These are phyloP conservation scores for Crepidotus sp. DNA, from an alignment of 1,284 basidiomycete genomes.

Conservation along the genomic window DNA sequence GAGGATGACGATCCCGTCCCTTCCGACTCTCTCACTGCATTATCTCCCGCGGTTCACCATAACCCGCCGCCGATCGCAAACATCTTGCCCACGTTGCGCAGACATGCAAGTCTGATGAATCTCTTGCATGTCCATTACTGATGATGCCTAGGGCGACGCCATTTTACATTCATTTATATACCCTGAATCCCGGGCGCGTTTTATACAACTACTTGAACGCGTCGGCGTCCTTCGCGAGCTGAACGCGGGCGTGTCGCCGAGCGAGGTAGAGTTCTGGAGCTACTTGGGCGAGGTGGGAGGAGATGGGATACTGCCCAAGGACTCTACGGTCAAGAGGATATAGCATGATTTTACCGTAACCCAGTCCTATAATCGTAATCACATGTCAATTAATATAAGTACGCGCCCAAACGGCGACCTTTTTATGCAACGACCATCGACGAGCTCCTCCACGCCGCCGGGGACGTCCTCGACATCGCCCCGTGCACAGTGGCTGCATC, in stretches of 20 bases:
- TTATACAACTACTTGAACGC: slow-evolving; percentile 42
- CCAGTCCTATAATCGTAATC: slow-evolving; percentile 4
- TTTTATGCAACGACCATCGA: background rate
- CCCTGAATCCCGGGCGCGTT: slow-evolving; percentile 60
- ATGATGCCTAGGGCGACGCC: slow-evolving; percentile 36
- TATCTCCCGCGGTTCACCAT: slow-evolving; percentile 3
- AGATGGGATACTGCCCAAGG: background rate
- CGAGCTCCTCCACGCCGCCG: background rate
- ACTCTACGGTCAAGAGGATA: background rate
- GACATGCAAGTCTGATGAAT: slow-evolving; percentile 42
- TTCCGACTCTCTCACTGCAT: slow-evolving; percentile 23
- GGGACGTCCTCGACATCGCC: background rate
- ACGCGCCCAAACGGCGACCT: too few species aligned
- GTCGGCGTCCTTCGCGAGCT: slow-evolving; percentile 38
- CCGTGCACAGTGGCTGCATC: background rate
- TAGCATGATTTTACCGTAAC: too few species aligned
- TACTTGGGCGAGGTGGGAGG: slow-evolving; percentile 22
- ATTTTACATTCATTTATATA: slow-evolving; percentile 55
- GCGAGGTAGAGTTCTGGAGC: slow-evolving; percentile 46
- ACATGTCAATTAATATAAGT: background rate
- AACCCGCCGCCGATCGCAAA: slow-evolving; percentile 32
- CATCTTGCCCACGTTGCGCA: slow-evolving; percentile 42
- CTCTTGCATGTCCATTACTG: slow-evolving; percentile 3
- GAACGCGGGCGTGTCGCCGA: slow-evolving; percentile 23
- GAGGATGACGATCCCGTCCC: slow-evolving; percentile 31